Conservation (phyloP, 495 filamentous ascomycete species). For the Daldinia loculata region DNA sequence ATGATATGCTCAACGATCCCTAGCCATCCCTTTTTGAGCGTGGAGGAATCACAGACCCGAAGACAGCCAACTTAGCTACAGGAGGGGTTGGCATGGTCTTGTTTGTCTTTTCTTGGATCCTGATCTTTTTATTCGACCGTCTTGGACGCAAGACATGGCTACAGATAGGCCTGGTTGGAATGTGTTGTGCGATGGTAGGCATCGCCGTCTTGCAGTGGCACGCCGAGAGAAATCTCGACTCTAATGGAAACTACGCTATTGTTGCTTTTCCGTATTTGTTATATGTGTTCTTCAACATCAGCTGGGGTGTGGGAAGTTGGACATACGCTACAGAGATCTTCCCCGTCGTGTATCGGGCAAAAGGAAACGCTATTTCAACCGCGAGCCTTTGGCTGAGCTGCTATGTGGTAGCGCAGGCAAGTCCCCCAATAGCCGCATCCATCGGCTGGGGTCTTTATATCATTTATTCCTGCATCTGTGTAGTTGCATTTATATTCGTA, state of each 20-base stretch:
- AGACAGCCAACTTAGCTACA: slow-evolving; percentile 38
- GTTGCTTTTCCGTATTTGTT: slow-evolving; percentile 45
- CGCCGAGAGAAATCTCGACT: neutral
- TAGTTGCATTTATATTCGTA: slow-evolving; percentile 36
- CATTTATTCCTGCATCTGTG: slow-evolving; percentile 40
- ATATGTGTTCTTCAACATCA: slow-evolving; percentile 45
- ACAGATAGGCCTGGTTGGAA: slow-evolving; percentile 42
- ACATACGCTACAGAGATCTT: slow-evolving; percentile 46
- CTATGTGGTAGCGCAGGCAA: slow-evolving; percentile 39
- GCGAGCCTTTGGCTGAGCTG: slow-evolving; percentile 40
- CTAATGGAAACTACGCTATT: slow-evolving; percentile 39
- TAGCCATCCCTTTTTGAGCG: slow-evolving; percentile 39
- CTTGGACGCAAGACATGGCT: slow-evolving; percentile 42
- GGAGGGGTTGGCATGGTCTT: slow-evolving; percentile 39
- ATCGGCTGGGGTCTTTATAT: slow-evolving; percentile 42
- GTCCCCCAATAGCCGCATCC: slow-evolving; percentile 28
- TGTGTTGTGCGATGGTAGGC: slow-evolving; percentile 36
- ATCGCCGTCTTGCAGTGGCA: neutral
- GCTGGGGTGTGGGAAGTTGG: slow-evolving; percentile 46
- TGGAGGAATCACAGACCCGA: slow-evolving; percentile 39
- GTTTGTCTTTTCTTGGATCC: slow-evolving; percentile 42
- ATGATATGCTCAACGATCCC: neutral
- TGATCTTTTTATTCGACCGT: slow-evolving; percentile 40
- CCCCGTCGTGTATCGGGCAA: slow-evolving; percentile 35
- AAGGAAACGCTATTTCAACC: slow-evolving; percentile 34